A percentile compares a stretch with the other conserved stretches of the same genome.
These are phyloP conservation scores for Pythium vanterpoolii DNA, from an alignment of 352 stramenopile species.

Conservation along the genomic window DNA sequence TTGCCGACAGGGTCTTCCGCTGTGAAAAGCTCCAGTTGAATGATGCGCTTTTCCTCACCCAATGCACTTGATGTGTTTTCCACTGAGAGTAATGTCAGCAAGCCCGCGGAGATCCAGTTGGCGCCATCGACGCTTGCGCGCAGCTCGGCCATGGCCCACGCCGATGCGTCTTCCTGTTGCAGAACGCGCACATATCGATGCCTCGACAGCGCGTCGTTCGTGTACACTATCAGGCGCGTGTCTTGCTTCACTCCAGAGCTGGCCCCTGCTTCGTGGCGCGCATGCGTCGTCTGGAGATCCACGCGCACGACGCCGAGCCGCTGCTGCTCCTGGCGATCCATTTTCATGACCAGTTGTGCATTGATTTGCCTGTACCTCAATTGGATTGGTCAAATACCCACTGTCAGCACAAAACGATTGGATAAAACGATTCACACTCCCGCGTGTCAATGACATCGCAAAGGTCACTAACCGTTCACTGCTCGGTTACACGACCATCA, in stretches of 20 bases:
- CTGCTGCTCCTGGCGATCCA: background rate
- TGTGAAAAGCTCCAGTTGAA: constrained; percentile 5
- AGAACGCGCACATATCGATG: constrained; percentile 24
- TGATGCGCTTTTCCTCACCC: background rate
- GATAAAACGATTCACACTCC: background rate
- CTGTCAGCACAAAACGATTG: too few species aligned
- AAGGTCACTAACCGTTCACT: background rate
- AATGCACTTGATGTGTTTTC: background rate
- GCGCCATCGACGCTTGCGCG: constrained; percentile 2
- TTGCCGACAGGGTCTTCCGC: background rate
- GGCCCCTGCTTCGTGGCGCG: constrained; percentile 10
- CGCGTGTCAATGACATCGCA: background rate
- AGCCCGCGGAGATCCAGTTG: constrained; percentile 14
- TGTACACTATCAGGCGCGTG: constrained; percentile 16
- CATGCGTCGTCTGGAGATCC: constrained; percentile 7
- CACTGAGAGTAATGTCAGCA: constrained; percentile 5
- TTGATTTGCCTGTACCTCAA: background rate
- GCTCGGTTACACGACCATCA: constrained; percentile 13
- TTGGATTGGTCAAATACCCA: constrained; percentile 1
- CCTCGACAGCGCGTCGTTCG: constrained; percentile 2
- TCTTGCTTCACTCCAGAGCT: constrained; percentile 14
- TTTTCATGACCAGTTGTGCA: background rate
- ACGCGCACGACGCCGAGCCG: constrained; percentile 14
- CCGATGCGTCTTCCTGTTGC: background rate
- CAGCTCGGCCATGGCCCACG: constrained; percentile 6